Evolutionary conservation across 2,329 filamentous ascomycete species (phyloP), one percentile per base, ranked within the genome.

Genomic region (Trichoderma lentiforme): DNA sequence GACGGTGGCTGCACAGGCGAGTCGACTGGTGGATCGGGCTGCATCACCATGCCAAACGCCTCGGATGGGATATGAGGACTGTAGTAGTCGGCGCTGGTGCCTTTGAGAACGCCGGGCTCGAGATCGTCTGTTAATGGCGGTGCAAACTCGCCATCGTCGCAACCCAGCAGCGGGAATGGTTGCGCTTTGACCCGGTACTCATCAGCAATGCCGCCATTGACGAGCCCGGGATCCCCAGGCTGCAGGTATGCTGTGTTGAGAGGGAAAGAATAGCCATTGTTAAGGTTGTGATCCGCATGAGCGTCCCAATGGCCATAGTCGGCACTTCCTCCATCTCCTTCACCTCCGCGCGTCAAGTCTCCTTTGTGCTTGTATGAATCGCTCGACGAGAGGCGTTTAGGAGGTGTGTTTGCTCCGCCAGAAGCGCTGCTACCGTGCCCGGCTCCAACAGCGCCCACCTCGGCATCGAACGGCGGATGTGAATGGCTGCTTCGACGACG

Each of bases 21-120:
- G 14, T 77, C 70, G 36, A 75, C 39, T 39, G 64, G 4, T 26
- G 56, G 21, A 21, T 77, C 75, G 24, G 79, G 76, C 14, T 76
- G 74, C 11, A 78, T 73, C 14, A 78, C 75, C 82, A 83, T 83
- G 73, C 81, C 82, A 73, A 83, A 83, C 6, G 81, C 81, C 67
- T 82, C 81, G 3, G 81, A 82, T 3, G 82, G 82, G 58, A 84
- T 80, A 3, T 80, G 80, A 14, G 81, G 79, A 63, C 81, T 82
- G 74, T 84, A 84, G 72, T 84, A 84, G 71, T 83, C 82, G 57
- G 81, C 81, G 67, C 78, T 84, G 51, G 78, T 80, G 47, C 80
- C 81, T 70, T 75, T 78, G 57, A 81, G 80, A 51, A 80, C 78
- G 56, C 77, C 78, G 34, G 79, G 76, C 65, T 72, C 63, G 26